These are phyloP conservation scores for Silene uniflora DNA, from an alignment of 148 eudicot genomes.

Conservation along the genomic window DNA sequence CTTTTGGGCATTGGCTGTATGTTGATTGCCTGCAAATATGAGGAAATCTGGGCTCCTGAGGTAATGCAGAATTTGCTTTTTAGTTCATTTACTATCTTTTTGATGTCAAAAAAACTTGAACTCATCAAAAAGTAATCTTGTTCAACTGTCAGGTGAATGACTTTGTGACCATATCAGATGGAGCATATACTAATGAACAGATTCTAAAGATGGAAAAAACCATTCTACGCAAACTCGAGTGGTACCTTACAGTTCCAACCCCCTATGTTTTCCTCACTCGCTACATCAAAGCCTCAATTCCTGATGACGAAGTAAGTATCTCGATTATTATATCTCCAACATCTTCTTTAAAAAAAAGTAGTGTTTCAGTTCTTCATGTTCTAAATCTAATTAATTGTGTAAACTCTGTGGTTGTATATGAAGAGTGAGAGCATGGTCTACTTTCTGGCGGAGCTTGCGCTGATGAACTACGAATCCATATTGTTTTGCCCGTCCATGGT, in stretches of 20 bases:
- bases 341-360: too few species aligned
- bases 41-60: constrained; percentile 96
- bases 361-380: too few species aligned
- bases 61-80: constrained; percentile 25
- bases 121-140: not conserved
- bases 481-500: constrained; percentile 61
- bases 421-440: constrained; percentile 68
- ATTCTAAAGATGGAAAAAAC: constrained; percentile 62
- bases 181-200: constrained; percentile 47
- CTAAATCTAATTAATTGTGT: not conserved
- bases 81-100: not conserved
- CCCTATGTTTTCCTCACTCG: constrained; percentile 66
- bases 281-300: constrained; percentile 59
- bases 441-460: constrained; percentile 70
- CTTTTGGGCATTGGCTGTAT: constrained; percentile 73
- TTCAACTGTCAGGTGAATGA: constrained; percentile 43
- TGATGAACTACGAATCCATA: constrained; percentile 54
- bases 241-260: constrained; percentile 66
- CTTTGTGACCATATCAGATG: constrained; percentile 55
- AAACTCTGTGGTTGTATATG: not conserved
- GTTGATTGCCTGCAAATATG: constrained; percentile 88
- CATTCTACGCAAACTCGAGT: constrained; percentile 52
- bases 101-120: not conserved
- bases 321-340: not conserved
- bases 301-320: constrained; percentile 43